Base-by-base conservation (phyloP, 1,139 yeast species). In the Hemisphaericaspora lyxosophila region DNA sequence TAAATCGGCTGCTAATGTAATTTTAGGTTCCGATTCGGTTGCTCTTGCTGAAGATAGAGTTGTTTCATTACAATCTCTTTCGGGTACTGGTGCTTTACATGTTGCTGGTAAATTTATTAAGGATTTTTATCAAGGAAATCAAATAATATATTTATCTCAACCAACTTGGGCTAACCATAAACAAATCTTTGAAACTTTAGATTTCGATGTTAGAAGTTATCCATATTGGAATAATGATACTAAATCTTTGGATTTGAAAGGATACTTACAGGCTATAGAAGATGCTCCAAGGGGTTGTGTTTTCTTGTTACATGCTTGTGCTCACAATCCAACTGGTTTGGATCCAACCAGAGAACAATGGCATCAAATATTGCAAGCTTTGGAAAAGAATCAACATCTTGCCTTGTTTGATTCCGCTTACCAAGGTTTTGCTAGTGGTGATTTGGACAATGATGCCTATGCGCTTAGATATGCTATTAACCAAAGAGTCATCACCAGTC, bases 141-240 rank as follows among this genome's bases (percentile, higher is more conserved):
- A 64, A 14, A 73, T 78, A 22, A 71, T 92, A 34, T 90, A 88
- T 64, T 64, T 90, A 41, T 85, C 96, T 7, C 72, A 78, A 48
- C 98, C 98, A 44, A 90, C 98, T 18, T 92, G 98, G 98, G 96
- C 92, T 39, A 92, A 90, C 70, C 98, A 92, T 67, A 73, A 76
- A 60, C 86, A 83, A 59, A 85, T 92, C 50, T 92, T 87, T 60
- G 71, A 75, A 50, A 70, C 78, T 44, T 73, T 78, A 43, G 95
- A 90, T 3, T 70, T 84, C 41, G 64, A 72, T 45, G 80, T 82
- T 34, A 80, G 70, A 34, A 62, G 70, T 31, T 92, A 92, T 60
- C 94, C 96, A 15, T 85, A 85, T 67, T 85, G 88, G 82, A 75
- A 85, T 60, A 63, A 69, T 47, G 67, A 66, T 35, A 76, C 75